Percentiles rank a stretch among this genome's conserved stretches.
These are phyloP conservation scores for Bertia moriformis DNA, from an alignment of 2,329 filamentous ascomycete genomes.

Conservation along the genomic window DNA sequence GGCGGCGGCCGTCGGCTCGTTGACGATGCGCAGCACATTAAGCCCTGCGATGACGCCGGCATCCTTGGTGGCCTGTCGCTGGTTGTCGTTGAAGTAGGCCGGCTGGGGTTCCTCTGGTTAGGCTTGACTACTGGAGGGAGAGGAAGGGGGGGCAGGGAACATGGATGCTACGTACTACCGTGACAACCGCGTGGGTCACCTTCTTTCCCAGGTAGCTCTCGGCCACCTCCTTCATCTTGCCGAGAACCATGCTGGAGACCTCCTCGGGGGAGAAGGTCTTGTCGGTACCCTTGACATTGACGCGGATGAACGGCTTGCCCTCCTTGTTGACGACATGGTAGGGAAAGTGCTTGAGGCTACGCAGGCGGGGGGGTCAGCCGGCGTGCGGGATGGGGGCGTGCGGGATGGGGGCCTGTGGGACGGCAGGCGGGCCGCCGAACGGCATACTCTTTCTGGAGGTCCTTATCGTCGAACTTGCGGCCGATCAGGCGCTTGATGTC, in stretches of 20 bases:
- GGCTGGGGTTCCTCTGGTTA: constrained; percentile 25
- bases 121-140: not conserved
- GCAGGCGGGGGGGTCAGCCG: not conserved
- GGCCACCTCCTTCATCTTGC: constrained; percentile 47
- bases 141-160: not conserved
- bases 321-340: constrained; percentile 60
- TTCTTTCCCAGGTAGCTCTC: constrained; percentile 35
- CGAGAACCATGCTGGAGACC: constrained; percentile 44
- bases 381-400: not conserved
- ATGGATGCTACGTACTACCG: too few species aligned
- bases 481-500: constrained; percentile 33
- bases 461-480: constrained; percentile 44
- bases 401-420: too few species aligned
- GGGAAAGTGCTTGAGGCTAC: constrained; percentile 60
- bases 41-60: constrained; percentile 57
- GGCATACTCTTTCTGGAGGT: constrained; percentile 48
- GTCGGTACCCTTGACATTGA: constrained; percentile 34
- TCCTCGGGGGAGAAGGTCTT: constrained; percentile 49
- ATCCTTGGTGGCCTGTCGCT: constrained; percentile 61
- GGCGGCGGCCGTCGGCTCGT: constrained; percentile 58
- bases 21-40: constrained; percentile 62
- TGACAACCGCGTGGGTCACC: constrained; percentile 48
- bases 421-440: too few species aligned
- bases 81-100: constrained; percentile 64
- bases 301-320: constrained; percentile 53